A percentile compares a stretch with the other conserved stretches of the same genome.
Conservation (phyloP, 371 early-diverging fungal genomes). For the Amoeboaphelidium occidentale region DNA sequence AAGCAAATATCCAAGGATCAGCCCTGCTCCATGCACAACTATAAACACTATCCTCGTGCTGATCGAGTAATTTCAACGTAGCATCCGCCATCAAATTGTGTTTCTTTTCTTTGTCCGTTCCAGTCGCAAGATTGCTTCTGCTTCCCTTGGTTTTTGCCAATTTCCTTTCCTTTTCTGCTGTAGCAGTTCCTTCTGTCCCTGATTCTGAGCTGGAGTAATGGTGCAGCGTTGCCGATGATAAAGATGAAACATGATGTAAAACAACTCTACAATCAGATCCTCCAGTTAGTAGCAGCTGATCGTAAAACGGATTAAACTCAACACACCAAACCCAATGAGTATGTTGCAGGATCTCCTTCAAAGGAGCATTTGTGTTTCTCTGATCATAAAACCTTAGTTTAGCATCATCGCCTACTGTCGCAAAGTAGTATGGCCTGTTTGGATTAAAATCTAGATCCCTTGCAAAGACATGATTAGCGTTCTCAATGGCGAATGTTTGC, state of each 20-base stretch:
- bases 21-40: conserved; percentile 59
- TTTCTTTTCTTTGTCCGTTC: too few relatives aligned
- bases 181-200: too few relatives aligned
- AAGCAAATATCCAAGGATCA: conserved; percentile 85
- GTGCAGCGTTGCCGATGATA: conserved; percentile 43
- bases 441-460: conserved; percentile 60
- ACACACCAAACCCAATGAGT: conserved; percentile 71
- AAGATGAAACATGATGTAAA: conserved; percentile 47
- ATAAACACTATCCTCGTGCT: conserved; percentile 82
- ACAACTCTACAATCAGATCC: conserved; percentile 63
- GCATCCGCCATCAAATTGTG: too few relatives aligned
- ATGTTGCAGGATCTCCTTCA: conserved; percentile 41
- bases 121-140: too few relatives aligned
- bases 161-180: too few relatives aligned
- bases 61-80: too few relatives aligned
- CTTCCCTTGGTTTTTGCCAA: too few relatives aligned
- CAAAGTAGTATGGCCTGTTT: conserved; percentile 50
- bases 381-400: conserved; percentile 57
- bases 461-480: conserved; percentile 35
- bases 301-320: conserved; percentile 58
- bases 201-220: too few relatives aligned
- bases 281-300: conserved; percentile 59
- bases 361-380: conserved; percentile 20
- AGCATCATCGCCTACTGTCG: conserved; percentile 64
- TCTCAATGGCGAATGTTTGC: conserved; percentile 14